Evolutionary conservation across 192 early-diverging fungal species (phyloP).

Genomic region (Physocladia obscura): DNA sequence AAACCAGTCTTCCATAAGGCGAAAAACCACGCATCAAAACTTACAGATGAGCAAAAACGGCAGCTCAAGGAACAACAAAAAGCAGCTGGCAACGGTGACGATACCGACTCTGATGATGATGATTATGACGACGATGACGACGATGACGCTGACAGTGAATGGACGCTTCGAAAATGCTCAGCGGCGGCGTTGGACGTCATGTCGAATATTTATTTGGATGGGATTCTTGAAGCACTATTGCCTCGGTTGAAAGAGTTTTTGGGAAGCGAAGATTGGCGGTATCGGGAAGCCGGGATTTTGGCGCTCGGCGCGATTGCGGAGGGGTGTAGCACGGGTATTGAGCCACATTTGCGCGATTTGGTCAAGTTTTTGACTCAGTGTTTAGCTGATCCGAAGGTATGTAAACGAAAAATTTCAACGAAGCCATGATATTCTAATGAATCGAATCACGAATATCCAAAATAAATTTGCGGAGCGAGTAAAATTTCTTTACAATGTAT

Average conservation of each 20-base stretch:
- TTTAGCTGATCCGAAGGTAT: constrained; percentile 67
- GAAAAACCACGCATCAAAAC: constrained; percentile 70
- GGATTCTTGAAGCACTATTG: constrained; percentile 79
- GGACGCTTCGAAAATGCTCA: constrained; percentile 98
- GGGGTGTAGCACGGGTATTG: constrained; percentile 88
- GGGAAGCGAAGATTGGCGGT: constrained; percentile 81
- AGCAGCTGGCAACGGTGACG: constrained; percentile 33
- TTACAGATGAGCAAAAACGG: constrained; percentile 29
- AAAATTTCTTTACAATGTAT: not conserved
- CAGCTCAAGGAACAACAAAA: constrained; percentile 41
- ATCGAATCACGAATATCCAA: too few species aligned
- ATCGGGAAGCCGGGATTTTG: constrained; percentile 91
- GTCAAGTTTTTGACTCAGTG: constrained; percentile 82
- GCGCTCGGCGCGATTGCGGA: constrained; percentile 98
- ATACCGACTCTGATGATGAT: constrained; percentile 71
- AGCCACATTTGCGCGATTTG: constrained; percentile 81
- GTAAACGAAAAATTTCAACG: too few species aligned
- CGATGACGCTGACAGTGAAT: constrained; percentile 86
- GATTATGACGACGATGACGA: constrained; percentile 82
- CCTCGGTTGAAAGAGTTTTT: constrained; percentile 84
- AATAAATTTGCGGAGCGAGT: too few species aligned
- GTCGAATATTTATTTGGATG: constrained; percentile 83
- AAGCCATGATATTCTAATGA: too few species aligned
- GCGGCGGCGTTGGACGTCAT: constrained; percentile 95
- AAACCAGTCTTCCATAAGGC: constrained; percentile 91